phyloP scores from a whole-genome alignment of 2,329 filamentous ascomycete species.

The Apiospora pterosperma region DNA sequence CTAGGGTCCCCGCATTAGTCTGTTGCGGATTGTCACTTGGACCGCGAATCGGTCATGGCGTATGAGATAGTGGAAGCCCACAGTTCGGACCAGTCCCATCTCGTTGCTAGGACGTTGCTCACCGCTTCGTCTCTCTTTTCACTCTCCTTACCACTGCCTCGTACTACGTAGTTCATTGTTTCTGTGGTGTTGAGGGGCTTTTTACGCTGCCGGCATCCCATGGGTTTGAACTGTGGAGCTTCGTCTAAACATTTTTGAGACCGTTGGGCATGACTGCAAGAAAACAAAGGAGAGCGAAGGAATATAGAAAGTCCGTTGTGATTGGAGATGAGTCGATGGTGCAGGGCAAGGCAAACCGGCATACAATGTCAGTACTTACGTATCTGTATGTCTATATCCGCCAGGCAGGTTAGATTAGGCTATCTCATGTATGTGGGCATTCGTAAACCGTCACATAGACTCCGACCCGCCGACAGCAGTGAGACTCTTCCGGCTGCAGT shows the following conservation, averaged over 20 bases:
- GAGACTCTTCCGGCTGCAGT: not conserved
- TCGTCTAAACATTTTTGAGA: not conserved
- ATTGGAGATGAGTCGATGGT: not conserved
- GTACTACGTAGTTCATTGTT: not conserved
- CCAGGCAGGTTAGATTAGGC: not conserved
- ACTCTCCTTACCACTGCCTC: not conserved
- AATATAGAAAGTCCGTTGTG: not conserved
- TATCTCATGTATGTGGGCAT: not conserved
- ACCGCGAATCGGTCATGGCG: not conserved
- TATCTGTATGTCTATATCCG: not conserved
- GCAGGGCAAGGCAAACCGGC: not conserved
- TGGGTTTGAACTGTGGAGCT: not conserved
- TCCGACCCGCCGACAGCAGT: not conserved
- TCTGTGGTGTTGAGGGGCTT: not conserved
- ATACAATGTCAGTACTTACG: not conserved
- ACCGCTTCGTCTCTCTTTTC: not conserved
- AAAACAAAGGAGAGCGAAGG: not conserved
- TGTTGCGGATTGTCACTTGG: slow-evolving; percentile 1
- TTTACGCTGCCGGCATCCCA: not conserved
- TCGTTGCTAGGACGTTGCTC: not conserved
- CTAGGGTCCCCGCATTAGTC: slow-evolving; percentile 2
- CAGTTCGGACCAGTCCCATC: slow-evolving; percentile 2
- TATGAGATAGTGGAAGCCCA: not conserved
- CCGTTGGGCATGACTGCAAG: slow-evolving; percentile 1
- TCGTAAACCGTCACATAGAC: not conserved